Conservation (phyloP, 2,329 filamentous ascomycete genomes). For the Chalara sp. region DNA sequence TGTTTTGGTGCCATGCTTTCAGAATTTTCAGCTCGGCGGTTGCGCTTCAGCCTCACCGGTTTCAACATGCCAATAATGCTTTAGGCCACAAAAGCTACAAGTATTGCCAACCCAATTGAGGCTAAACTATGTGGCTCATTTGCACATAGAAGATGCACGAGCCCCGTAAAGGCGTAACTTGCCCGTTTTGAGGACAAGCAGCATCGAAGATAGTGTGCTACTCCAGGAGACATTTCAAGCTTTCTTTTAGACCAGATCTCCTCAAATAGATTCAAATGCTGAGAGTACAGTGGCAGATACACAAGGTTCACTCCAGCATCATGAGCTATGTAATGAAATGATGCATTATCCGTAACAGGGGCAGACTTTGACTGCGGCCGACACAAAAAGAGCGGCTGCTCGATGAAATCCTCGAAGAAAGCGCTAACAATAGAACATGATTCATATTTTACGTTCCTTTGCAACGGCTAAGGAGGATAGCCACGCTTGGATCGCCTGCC, state of each 20-base stretch:
- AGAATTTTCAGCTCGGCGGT: too few species aligned
- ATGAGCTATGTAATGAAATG: slow-evolving; percentile 23
- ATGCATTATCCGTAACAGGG: slow-evolving; percentile 31
- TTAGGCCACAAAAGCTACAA: too few species aligned
- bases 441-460: slow-evolving; percentile 5
- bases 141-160: too few species aligned
- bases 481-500: slow-evolving; percentile 5
- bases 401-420: slow-evolving; percentile 27
- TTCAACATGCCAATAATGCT: too few species aligned
- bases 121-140: too few species aligned
- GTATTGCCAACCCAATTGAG: too few species aligned
- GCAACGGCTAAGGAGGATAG: slow-evolving; percentile 1
- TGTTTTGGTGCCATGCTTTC: too few species aligned
- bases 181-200: too few species aligned
- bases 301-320: slow-evolving; percentile 18
- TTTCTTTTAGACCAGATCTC: slow-evolving; percentile 23
- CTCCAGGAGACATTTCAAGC: slow-evolving; percentile 5
- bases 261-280: slow-evolving; percentile 21
- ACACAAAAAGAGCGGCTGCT: slow-evolving; percentile 28
- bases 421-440: slow-evolving; percentile 20
- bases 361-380: slow-evolving; percentile 30
- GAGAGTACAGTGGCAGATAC: slow-evolving; percentile 18
- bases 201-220: too few species aligned
- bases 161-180: too few species aligned
- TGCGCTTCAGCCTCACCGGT: too few species aligned